phyloP scores from a whole-genome alignment of 345 rosid species.

The Lepidium africanum region DNA sequence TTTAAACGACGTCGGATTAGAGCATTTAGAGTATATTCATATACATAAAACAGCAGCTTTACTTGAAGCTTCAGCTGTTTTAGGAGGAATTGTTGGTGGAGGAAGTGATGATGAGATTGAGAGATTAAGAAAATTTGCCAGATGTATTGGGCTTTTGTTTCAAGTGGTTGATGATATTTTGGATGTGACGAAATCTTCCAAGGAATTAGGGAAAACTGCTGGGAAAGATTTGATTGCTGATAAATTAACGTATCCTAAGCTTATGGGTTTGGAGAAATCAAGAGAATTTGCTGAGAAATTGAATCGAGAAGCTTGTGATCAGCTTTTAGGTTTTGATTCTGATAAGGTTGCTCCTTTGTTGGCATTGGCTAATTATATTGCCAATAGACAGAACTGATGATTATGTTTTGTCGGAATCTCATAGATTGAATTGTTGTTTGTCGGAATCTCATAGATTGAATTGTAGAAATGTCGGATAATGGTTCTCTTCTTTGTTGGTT shows the following conservation, averaged over 20 bases:
- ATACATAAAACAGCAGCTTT: slow-evolving; percentile 80
- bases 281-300: slow-evolving; percentile 61
- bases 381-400: slow-evolving; percentile 58
- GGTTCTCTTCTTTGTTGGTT: background rate
- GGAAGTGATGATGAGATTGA: slow-evolving; percentile 66
- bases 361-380: slow-evolving; percentile 86
- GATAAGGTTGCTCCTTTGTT: slow-evolving; percentile 74
- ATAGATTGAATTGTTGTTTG: background rate
- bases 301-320: slow-evolving; percentile 59
- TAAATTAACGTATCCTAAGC: slow-evolving; percentile 71
- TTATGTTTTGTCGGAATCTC: background rate
- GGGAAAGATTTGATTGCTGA: slow-evolving; percentile 92
- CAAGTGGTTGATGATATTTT: slow-evolving; percentile 97
- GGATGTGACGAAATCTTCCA: slow-evolving; percentile 75
- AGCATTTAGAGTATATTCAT: slow-evolving; percentile 78
- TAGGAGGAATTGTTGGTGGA: slow-evolving; percentile 80
- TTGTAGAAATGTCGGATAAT: background rate
- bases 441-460: background rate
- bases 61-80: slow-evolving; percentile 70
- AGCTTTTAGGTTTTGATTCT: slow-evolving; percentile 55
- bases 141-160: slow-evolving; percentile 69
- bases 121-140: slow-evolving; percentile 61
- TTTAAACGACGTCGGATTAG: slow-evolving; percentile 44
- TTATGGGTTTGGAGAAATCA: slow-evolving; percentile 77
- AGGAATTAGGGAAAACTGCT: slow-evolving; percentile 87